Base-by-base conservation (phyloP, 345 rosid genomes). In the Linum lewisii region DNA sequence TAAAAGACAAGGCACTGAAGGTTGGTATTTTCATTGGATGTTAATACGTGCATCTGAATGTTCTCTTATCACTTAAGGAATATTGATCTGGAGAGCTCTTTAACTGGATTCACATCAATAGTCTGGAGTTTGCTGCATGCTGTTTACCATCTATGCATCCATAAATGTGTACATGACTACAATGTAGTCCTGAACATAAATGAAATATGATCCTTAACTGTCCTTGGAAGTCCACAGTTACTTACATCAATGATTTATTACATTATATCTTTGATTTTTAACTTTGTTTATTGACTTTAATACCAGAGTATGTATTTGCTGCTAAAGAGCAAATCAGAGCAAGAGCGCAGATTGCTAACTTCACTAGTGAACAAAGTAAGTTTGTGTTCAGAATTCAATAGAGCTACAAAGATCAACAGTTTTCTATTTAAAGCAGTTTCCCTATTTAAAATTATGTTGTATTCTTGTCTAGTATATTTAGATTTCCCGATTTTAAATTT, bases 1-100 rank as follows among this genome's bases (percentile, higher is more conserved):
- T 93, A 25, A 93, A 93, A 79, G 95, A 84, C 72, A 93, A 78
- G 80, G 84, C 94, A 64, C 65, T 89, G 73, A 93, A 84, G 94
- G 99, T 89, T 72, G 29, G 70, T 59, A 51, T 22, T 63, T 8
- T 20, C 15, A 22, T 54, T 54, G 54, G 2, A 1, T 62, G 37
- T 55, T 47, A 23, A 24, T 8, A 2, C 13, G 16, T 65, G 34
- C 26, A 23, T 6, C 23, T 13, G 26, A 24, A 54, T 4, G 1
- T 54, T 2, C 25, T 21, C 57, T 22, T 21, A 18, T 21, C 56
- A 18, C 13, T 21, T 52, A 22, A 18, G 20, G 7, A 23, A 18
- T 52, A 22, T 21, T 18, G 11, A 20, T 16, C 11, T 52, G 56
- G 20, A 18, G 20, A 52, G 24, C 20, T 52, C 7, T 52, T 52